Base-by-base conservation (phyloP, 345 rosid species). In the Physaria fendleri region DNA sequence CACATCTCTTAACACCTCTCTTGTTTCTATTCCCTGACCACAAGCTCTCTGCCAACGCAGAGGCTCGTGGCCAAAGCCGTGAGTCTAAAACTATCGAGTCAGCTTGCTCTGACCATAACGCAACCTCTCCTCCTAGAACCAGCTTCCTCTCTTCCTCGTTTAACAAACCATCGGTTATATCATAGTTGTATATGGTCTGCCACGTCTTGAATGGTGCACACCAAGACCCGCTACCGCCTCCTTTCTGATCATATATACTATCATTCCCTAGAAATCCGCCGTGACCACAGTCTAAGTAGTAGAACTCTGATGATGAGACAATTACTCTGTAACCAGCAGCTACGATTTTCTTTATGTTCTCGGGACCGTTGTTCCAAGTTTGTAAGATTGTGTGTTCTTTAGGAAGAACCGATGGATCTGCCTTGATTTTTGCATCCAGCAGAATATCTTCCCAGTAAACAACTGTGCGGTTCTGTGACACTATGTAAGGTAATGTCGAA, bases 51-150 rank as follows among this genome's bases (percentile, higher is more conserved):
- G 95, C 95, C 74, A 92, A 73, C 2, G 93, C 95, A 2, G 93
- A 79, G 17, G 88, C 58, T 52, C 96, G 80, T 0, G 98, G 98
- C 98, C 98, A 92, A 44, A 85, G 27, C 69, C 82, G 62, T 25
- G 71, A 28, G 33, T 92, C 96, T 58, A 92, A 38, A 58, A 84
- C 87, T 0, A 79, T 69, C 0, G 88, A 72, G 17, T 85, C 90
- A 12, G 92, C 85, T 72, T 92, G 95, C 71, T 88, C 98, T n/a
- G 96, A 92, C 96, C 93, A 92, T 46, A 88, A 67, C 11, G 88
- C 95, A 39, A 88, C 96, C 62, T 88, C 98, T 29, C 95, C 95
- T 22, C 96, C 98, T 1, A 92, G 54, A 22, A 88, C 98, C 59
- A 88, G 64, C 54, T 73, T 76, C 18, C 81, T 79, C 71, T 92